These are phyloP conservation scores for Ophiobolus disseminans DNA, from an alignment of 2,329 filamentous ascomycete genomes.

Conservation along the genomic window DNA sequence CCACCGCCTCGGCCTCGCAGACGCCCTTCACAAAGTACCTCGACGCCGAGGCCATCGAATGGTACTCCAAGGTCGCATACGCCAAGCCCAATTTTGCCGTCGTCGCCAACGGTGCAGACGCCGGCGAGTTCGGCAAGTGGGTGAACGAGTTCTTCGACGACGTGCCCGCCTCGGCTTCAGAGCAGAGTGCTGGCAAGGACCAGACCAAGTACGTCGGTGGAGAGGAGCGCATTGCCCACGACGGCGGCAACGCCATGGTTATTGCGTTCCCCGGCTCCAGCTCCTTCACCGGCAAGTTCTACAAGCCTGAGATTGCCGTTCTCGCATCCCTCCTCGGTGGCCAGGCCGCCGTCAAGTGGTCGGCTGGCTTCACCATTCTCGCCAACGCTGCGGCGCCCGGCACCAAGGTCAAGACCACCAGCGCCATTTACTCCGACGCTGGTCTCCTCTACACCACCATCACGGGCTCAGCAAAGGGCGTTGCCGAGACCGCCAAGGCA, in stretches of 20 bases:
- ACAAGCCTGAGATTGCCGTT: constrained; percentile 90
- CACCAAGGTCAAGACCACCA: constrained; percentile 74
- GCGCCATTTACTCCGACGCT: constrained; percentile 89
- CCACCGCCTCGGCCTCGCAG: constrained; percentile 74
- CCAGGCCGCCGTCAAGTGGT: constrained; percentile 93
- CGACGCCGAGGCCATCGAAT: constrained; percentile 74
- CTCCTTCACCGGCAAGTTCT: constrained; percentile 71
- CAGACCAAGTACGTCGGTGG: constrained; percentile 91
- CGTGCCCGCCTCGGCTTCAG: constrained; percentile 59
- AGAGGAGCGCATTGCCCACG: constrained; percentile 85
- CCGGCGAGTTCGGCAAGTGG: constrained; percentile 83
- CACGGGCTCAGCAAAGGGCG: constrained; percentile 73
- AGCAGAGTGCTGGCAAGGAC: constrained; percentile 63
- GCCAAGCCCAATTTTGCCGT: constrained; percentile 90
- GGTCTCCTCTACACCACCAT: constrained; percentile 87
- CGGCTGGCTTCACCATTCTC: constrained; percentile 87
- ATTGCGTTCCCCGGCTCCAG: constrained; percentile 93
- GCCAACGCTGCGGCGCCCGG: constrained; percentile 75
- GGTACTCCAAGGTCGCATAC: constrained; percentile 81
- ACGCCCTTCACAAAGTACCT: constrained; percentile 81
- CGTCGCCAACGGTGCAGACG: constrained; percentile 84
- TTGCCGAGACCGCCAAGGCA: constrained; percentile 76
- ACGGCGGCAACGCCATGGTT: constrained; percentile 80
- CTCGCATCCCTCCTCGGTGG: constrained; percentile 90
- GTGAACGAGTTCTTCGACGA: constrained; percentile 88